Base-by-base conservation (phyloP, 768 basidiomycete species). In the Lenzites betulinus region DNA sequence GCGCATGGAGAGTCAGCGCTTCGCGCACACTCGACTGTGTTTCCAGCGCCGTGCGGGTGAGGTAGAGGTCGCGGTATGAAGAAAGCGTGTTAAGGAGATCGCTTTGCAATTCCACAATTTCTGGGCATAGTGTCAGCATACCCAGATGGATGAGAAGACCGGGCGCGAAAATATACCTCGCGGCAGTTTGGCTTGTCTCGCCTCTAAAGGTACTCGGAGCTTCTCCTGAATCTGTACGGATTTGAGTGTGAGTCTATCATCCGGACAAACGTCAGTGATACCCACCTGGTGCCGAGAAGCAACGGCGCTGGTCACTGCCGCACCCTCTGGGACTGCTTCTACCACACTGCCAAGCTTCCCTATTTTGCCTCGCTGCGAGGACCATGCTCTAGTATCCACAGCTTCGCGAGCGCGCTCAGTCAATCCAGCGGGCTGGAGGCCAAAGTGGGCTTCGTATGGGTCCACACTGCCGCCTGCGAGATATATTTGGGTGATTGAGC, bases 401-500 rank as follows among this genome's bases (percentile, higher is more conserved):
- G 82, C 74, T 12, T 74, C 68, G 55, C 86, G 80, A 16, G 79
- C 80, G 30, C 69, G 67, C 38, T 80, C 82, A 0, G 84, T 78
- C 22, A 90, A 71, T 23, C 76, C 67, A n/a, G 73, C 57, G 3
- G 92, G 82, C 5, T 77, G 76, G 15, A 79, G 67, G 11, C 91
- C 92, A 70, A 92, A 95, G 68, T 95, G 93, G 11, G 71, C 74
- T 66, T 93, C 90, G 67, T 93, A 92, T 51, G 77, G 71, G 66
- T 87, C 80, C 54, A 65, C 61, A 43, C 51, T 65, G 64, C 65
- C 63, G 44, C 58, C 62, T 65, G 28, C 5, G 9, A 35, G 20
- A 43, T 6, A 16, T n/a, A n/a, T n/a, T 35, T 4, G 15, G 13
- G 30, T 5, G 11, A 33, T 1, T 57, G 36, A 6, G 30, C 42